Evolutionary conservation across 345 rosid species (phyloP).

Genomic region (Salix exigua): DNA sequence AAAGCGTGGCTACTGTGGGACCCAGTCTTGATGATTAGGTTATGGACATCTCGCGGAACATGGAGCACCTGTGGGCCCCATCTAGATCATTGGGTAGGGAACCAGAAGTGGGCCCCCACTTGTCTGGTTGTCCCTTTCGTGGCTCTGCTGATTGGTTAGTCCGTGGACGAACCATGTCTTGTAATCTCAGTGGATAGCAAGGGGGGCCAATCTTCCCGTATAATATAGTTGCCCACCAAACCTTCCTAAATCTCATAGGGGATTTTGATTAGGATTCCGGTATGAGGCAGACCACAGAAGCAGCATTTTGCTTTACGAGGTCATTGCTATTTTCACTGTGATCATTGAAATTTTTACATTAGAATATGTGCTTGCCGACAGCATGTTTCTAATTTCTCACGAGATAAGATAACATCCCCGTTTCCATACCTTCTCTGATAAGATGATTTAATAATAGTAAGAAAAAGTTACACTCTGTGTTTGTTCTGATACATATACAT

Average conservation of each 20-base stretch:
- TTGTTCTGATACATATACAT: too few species aligned
- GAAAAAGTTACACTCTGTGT: background rate
- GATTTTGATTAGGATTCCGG: background rate
- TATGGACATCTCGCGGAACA: slow-evolving; percentile 30
- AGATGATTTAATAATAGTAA: background rate
- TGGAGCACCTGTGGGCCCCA: slow-evolving; percentile 29
- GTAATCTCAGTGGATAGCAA: slow-evolving; percentile 34
- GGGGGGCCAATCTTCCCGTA: slow-evolving; percentile 1
- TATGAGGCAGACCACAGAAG: background rate
- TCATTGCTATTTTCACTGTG: background rate
- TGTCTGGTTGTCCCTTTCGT: slow-evolving; percentile 45
- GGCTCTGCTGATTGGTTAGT: slow-evolving; percentile 20
- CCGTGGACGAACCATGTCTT: slow-evolving; percentile 10
- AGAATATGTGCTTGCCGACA: slow-evolving; percentile 15
- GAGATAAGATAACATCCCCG: background rate
- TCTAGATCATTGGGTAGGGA: slow-evolving; percentile 52
- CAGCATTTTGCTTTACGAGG: background rate
- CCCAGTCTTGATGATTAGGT: slow-evolving; percentile 19
- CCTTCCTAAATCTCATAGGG: background rate
- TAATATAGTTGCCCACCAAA: background rate
- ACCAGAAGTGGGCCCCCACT: slow-evolving; percentile 39
- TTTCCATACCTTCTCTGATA: background rate
- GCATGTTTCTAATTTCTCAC: background rate
- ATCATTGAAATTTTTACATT: background rate
- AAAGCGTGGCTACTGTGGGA: slow-evolving; percentile 17